phyloP scores from a whole-genome alignment of 2,329 filamentous ascomycete genomes.

The Alternaria brassicicola region DNA sequence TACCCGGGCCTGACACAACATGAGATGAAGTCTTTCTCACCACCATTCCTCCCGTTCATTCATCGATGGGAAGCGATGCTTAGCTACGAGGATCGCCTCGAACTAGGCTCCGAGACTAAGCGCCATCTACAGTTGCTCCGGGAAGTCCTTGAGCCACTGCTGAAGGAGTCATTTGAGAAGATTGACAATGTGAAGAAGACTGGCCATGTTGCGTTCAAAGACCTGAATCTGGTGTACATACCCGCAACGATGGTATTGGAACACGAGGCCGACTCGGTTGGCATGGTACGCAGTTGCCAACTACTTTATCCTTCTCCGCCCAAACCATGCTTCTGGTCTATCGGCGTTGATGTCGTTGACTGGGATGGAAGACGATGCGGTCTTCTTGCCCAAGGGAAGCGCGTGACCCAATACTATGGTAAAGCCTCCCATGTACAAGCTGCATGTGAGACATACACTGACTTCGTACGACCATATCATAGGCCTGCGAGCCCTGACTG shows the following conservation, averaged over 20 bases:
- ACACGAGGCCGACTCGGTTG: slow-evolving; percentile 22
- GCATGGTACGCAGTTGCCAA: slow-evolving; percentile 5
- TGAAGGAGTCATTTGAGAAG: slow-evolving; percentile 12
- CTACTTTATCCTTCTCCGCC: slow-evolving; percentile 7
- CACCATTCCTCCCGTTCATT: slow-evolving; percentile 66
- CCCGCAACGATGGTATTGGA: slow-evolving; percentile 26
- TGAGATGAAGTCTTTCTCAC: slow-evolving; percentile 62
- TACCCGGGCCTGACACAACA: slow-evolving; percentile 68
- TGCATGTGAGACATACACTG: not conserved
- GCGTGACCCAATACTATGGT: slow-evolving; percentile 29
- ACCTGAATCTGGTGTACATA: slow-evolving; percentile 41
- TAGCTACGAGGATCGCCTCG: slow-evolving; percentile 2
- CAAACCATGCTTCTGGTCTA: not conserved
- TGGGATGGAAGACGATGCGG: slow-evolving; percentile 33
- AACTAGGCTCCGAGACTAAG: slow-evolving; percentile 3
- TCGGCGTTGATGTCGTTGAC: slow-evolving; percentile 20
- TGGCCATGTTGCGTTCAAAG: slow-evolving; percentile 40
- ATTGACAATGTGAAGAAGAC: slow-evolving; percentile 39
- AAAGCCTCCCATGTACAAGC: not conserved
- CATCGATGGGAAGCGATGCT: slow-evolving; percentile 62
- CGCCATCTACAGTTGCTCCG: slow-evolving; percentile 43
- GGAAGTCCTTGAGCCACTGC: slow-evolving; percentile 29
- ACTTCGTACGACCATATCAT: not conserved
- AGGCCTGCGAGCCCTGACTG: slow-evolving; percentile 48
- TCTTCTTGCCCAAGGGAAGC: slow-evolving; percentile 18